Conservation (phyloP, 2,329 filamentous ascomycete genomes). For the Ceratocystis harringtonii region DNA sequence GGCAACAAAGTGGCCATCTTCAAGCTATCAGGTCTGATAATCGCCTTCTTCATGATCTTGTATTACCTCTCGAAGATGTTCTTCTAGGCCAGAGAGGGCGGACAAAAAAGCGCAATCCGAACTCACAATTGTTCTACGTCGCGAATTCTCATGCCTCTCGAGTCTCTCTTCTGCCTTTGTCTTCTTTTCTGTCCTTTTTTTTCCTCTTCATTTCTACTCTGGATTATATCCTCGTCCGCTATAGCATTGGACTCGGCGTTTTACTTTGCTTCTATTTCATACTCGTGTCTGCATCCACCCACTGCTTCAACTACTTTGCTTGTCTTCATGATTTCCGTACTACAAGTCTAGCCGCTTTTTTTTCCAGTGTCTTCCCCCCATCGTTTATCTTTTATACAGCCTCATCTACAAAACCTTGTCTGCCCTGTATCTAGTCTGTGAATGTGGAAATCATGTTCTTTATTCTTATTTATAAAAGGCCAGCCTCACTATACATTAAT, state of each 20-base stretch:
- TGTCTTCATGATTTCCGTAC: background rate
- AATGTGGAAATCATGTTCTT: constrained; percentile 4
- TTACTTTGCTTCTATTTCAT: background rate
- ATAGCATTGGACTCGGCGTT: constrained; percentile 5
- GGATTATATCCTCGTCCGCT: background rate
- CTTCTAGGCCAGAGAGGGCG: constrained; percentile 28
- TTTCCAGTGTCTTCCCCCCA: background rate
- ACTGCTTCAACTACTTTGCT: background rate
- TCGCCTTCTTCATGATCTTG: constrained; percentile 55
- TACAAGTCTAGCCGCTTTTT: background rate
- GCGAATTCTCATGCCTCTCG: background rate
- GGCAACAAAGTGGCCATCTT: constrained; percentile 86
- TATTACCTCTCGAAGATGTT: constrained; percentile 58
- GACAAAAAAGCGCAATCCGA: constrained; percentile 15
- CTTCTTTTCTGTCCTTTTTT: background rate
- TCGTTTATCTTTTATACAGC: background rate
- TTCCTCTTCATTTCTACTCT: background rate
- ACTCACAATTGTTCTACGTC: background rate
- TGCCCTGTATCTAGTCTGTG: background rate
- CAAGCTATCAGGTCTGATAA: constrained; percentile 72
- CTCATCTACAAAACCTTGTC: background rate
- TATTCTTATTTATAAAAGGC: constrained; percentile 11
- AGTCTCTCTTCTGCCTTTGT: background rate
- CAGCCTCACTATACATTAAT: constrained; percentile 7
- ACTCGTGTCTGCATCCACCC: background rate